Base-by-base conservation (phyloP, 352 stramenopile genomes). In the Globisporangium viniferum region DNA sequence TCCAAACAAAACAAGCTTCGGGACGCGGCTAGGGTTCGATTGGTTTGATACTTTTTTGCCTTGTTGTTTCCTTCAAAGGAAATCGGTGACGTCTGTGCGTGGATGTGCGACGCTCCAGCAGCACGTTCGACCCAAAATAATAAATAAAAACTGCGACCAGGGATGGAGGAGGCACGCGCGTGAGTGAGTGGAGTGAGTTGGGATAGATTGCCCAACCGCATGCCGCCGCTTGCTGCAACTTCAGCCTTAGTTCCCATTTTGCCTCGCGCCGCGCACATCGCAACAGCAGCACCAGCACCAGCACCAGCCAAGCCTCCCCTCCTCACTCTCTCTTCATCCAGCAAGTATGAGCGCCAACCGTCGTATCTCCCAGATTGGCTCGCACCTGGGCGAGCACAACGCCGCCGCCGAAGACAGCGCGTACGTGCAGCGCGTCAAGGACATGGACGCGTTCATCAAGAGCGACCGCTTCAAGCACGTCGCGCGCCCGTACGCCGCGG, bases 381-480 rank as follows among this genome's bases (percentile, higher is more conserved):
- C 74, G 70, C 84, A 93, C 66, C 59, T 94, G 62, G 86, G 79
- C 70, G 78, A 83, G 58, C 75, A 86, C 71, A 78, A 82, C 61
- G 69, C 72, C 59, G 73, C 68, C 59, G 71, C 77, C 35, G 89
- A 96, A 76, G 89, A 96, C 59, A 81, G 64, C 46, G 69, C 71
- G 49, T 89, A 79, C 62, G 70, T 73, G 56, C 80, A 90, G 67
- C 89, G 89, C 66, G 73, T 95, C 20, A 81, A 94, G 76, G 84
- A 91, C 64, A 83, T 84, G 62, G 70, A 81, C 59, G 83, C 82
- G 64, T 95, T 94, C 73, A 69, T 94, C 48, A 77, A 76, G 63
- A 75, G 81, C 71, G 77, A 88, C 39, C 87, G 89, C 68, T 96
- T 95, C 76, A 70, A 91, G 71, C 76, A 93, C 71, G 83, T 92